These are phyloP conservation scores for Penicillium samsonianum DNA, from an alignment of 495 filamentous ascomycete genomes.

Conservation along the genomic window DNA sequence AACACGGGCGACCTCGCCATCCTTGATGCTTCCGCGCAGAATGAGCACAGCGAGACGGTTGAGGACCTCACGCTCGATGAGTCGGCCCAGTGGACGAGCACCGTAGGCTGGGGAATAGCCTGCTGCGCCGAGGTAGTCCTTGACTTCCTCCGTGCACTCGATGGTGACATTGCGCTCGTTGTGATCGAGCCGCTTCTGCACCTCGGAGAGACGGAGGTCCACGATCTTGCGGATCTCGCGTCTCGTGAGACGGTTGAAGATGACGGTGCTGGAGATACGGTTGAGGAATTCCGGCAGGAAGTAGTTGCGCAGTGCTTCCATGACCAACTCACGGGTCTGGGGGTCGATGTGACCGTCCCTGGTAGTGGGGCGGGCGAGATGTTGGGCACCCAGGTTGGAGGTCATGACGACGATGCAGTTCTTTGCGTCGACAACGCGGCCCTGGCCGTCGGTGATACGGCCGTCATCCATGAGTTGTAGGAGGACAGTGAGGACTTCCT, in stretches of 20 bases:
- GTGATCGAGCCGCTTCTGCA: conserved; percentile 79
- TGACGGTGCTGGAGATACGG: conserved; percentile 90
- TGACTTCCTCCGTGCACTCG: conserved; percentile 74
- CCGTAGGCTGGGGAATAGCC: conserved; percentile 95
- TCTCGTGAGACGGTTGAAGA: conserved; percentile 94
- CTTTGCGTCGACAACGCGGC: conserved; percentile 86
- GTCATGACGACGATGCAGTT: conserved; percentile 99
- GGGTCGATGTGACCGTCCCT: conserved; percentile 85
- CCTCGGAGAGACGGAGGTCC: conserved; percentile 82
- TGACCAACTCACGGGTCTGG: conserved; percentile 83
- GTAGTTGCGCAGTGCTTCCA: conserved; percentile 84
- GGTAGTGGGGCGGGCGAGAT: conserved; percentile 73
- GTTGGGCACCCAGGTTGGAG: conserved; percentile 93
- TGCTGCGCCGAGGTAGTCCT: conserved; percentile 82
- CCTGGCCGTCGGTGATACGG: conserved; percentile 97
- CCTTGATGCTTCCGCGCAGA: conserved; percentile 76
- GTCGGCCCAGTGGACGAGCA: conserved; percentile 78
- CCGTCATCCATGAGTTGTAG: conserved; percentile 99
- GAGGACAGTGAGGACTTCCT: conserved; percentile 94
- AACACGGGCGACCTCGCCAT: conserved; percentile 81
- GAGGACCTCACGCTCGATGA: conserved; percentile 95
- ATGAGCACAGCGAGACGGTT: conserved; percentile 90
- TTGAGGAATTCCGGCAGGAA: conserved; percentile 99
- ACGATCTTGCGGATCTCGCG: conserved; percentile 93
- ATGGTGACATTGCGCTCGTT: conserved; percentile 84